Percentiles rank a stretch among this genome's conserved stretches.
These are phyloP conservation scores for Phytomonas serpens DNA, from an alignment of 208 protist species.

Conservation along the genomic window DNA sequence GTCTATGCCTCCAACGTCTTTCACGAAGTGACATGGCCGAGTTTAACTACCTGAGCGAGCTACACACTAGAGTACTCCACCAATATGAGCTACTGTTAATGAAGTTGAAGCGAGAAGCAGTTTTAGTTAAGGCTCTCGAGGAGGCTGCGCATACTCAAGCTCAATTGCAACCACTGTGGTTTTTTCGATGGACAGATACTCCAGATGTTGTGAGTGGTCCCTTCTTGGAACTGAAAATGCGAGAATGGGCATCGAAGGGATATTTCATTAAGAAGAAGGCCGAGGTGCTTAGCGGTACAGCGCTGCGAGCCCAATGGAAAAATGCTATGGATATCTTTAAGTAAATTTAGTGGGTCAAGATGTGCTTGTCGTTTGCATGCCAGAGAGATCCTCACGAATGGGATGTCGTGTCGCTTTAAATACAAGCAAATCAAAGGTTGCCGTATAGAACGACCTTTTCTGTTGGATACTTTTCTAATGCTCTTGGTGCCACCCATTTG, in stretches of 20 bases:
- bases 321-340: neutral
- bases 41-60: slow-evolving; percentile 19
- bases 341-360: neutral
- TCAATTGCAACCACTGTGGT: slow-evolving; percentile 19
- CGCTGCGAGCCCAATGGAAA: neutral
- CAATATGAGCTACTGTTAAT: slow-evolving; percentile 33
- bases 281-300: slow-evolving; percentile 14
- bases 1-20: slow-evolving; percentile 19
- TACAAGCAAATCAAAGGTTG: neutral
- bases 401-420: neutral
- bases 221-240: slow-evolving; percentile 17
- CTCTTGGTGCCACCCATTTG: neutral
- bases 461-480: neutral
- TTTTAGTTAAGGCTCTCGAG: slow-evolving; percentile 21
- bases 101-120: slow-evolving; percentile 24
- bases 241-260: slow-evolving; percentile 22
- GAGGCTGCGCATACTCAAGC: slow-evolving; percentile 13
- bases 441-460: neutral
- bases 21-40: slow-evolving; percentile 9
- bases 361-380: neutral
- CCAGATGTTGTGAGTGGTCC: slow-evolving; percentile 21
- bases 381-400: neutral
- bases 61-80: slow-evolving; percentile 16
- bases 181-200: slow-evolving; percentile 23
- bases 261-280: slow-evolving; percentile 28